Conservation (phyloP, 169 alveolate species). For the Amoebophrya sp. region DNA sequence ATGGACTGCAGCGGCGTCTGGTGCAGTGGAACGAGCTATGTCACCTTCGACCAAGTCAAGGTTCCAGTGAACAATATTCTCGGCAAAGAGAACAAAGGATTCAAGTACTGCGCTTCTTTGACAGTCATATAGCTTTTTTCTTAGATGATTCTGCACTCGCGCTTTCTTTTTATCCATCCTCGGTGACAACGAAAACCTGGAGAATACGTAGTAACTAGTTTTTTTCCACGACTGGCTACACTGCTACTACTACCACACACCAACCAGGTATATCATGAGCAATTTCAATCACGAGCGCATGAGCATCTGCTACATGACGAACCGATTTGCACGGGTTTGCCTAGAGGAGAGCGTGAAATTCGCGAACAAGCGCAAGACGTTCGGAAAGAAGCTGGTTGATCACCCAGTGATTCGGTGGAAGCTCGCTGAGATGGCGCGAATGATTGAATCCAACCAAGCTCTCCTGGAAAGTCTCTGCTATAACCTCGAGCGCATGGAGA, state of each 20-base stretch:
- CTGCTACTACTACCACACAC: no score
- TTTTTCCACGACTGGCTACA: no score
- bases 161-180: neutral
- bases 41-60: conserved; percentile 51
- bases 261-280: conserved; percentile 30
- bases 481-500: conserved; percentile 42
- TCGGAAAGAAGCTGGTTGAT: conserved; percentile 44
- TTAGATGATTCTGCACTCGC: no score
- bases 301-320: conserved; percentile 45
- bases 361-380: conserved; percentile 44
- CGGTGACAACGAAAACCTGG: no score
- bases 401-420: conserved; percentile 51
- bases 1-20: conserved; percentile 53
- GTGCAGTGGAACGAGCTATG: conserved; percentile 51
- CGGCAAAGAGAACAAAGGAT: conserved; percentile 42
- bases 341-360: conserved; percentile 44
- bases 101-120: conserved; percentile 41
- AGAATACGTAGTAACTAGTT: no score
- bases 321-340: conserved; percentile 50
- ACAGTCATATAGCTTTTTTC: neutral
- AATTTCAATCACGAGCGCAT: conserved; percentile 54
- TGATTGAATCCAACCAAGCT: conserved; percentile 41
- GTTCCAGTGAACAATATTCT: conserved; percentile 47
- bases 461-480: conserved; percentile 39
- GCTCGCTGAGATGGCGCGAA: conserved; percentile 49